A percentile compares a stretch with the other conserved stretches of the same genome.
Conservation (phyloP, 2,329 filamentous ascomycete genomes). For the Calonectria multiphialidica region DNA sequence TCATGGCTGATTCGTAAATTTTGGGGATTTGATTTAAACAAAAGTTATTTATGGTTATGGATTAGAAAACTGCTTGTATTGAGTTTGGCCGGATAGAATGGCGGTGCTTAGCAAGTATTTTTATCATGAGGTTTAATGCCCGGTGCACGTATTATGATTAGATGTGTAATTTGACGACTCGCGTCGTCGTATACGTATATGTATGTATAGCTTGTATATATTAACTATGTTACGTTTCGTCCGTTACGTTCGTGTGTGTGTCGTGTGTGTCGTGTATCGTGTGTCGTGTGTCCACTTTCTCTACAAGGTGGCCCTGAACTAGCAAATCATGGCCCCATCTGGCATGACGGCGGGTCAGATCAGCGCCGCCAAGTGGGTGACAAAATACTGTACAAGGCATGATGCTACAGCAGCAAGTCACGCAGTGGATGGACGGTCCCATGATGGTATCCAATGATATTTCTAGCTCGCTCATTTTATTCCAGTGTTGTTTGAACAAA, state of each 20-base stretch:
- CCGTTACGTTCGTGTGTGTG: slow-evolving; percentile 36
- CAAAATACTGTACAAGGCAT: neutral
- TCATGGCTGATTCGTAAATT: slow-evolving; percentile 69
- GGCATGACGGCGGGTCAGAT: neutral
- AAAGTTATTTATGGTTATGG: slow-evolving; percentile 34
- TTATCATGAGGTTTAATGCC: slow-evolving; percentile 41
- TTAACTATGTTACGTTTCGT: slow-evolving; percentile 36
- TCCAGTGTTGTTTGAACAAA: no score
- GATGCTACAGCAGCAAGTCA: neutral
- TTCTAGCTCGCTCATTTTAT: neutral
- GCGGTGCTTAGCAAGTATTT: slow-evolving; percentile 45
- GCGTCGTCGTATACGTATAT: slow-evolving; percentile 41
- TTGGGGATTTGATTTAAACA: slow-evolving; percentile 21
- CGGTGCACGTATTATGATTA: slow-evolving; percentile 41
- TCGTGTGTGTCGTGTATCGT: slow-evolving; percentile 26
- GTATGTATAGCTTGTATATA: slow-evolving; percentile 35
- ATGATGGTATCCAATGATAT: neutral
- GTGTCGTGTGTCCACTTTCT: slow-evolving; percentile 18
- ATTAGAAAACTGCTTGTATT: slow-evolving; percentile 33
- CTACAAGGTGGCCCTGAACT: neutral
- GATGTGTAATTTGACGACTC: slow-evolving; percentile 44
- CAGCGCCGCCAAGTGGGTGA: neutral
- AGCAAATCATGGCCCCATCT: neutral
- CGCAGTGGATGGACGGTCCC: neutral
- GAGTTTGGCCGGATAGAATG: slow-evolving; percentile 42